These are phyloP conservation scores for Teratosphaeria viscida DNA, from an alignment of 2,329 filamentous ascomycete species.

Conservation along the genomic window DNA sequence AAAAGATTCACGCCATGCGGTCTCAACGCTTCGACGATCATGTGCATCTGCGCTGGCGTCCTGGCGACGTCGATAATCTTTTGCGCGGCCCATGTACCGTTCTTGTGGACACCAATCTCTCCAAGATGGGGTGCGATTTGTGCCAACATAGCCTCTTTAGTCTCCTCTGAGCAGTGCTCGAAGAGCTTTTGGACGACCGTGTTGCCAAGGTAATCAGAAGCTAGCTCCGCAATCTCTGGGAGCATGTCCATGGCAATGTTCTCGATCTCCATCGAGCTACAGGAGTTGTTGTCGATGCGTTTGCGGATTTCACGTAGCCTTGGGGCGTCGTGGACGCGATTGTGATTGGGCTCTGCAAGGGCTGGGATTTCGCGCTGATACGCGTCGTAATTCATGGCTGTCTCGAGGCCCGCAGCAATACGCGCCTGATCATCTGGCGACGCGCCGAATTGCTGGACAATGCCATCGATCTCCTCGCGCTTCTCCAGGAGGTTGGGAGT, in stretches of 20 bases:
- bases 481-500: slow-evolving; percentile 68
- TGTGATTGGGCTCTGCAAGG: slow-evolving; percentile 78
- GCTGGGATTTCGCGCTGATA: slow-evolving; percentile 81
- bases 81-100: slow-evolving; percentile 97
- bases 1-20: slow-evolving; percentile 86
- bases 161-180: slow-evolving; percentile 82
- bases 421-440: slow-evolving; percentile 63
- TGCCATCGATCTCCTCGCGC: slow-evolving; percentile 70
- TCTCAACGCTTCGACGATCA: slow-evolving; percentile 75
- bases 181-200: slow-evolving; percentile 99
- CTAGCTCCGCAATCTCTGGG: slow-evolving; percentile 86
- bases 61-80: slow-evolving; percentile 98
- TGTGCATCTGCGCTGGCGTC: slow-evolving; percentile 66
- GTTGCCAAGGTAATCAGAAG: slow-evolving; percentile 94
- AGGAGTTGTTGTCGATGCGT: slow-evolving; percentile 88
- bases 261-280: slow-evolving; percentile 80
- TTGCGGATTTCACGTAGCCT: slow-evolving; percentile 93
- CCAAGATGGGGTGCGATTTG: slow-evolving; percentile 86
- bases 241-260: slow-evolving; percentile 88
- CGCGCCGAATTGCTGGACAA: slow-evolving; percentile 81
- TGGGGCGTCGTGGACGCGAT: slow-evolving; percentile 82
- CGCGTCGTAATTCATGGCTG: slow-evolving; percentile 61
- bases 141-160: slow-evolving; percentile 82
- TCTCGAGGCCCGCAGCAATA: slow-evolving; percentile 64
- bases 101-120: slow-evolving; percentile 97